Conservation (phyloP, 2,329 filamentous ascomycete species). For the Aaosphaeria arxii region DNA sequence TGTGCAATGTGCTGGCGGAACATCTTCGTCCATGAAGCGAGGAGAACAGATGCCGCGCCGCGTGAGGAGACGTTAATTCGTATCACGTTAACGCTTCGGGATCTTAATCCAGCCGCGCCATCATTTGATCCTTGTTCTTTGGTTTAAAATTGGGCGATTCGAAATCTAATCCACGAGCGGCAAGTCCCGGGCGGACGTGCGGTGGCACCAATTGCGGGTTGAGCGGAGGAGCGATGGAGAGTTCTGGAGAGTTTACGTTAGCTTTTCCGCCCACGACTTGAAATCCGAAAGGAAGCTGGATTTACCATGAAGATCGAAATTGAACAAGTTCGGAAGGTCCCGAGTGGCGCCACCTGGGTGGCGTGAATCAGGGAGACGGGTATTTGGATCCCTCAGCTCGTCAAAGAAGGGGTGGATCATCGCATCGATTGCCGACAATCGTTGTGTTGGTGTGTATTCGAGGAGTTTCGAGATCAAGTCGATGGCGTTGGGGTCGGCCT, state of each 20-base stretch:
- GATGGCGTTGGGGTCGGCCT: constrained; percentile 88
- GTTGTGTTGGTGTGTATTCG: constrained; percentile 96
- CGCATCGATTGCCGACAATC: constrained; percentile 87
- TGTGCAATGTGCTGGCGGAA: constrained; percentile 27
- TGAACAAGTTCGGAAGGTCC: constrained; percentile 84
- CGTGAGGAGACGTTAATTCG: constrained; percentile 38
- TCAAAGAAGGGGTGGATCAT: constrained; percentile 99
- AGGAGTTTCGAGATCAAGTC: constrained; percentile 90
- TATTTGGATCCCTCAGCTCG: constrained; percentile 87
- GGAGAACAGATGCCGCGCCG: constrained; percentile 33
- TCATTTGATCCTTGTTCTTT: constrained; percentile 92
- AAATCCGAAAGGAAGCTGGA: constrained; percentile 5
- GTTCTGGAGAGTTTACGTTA: constrained; percentile 57
- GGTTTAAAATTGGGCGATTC: constrained; percentile 79
- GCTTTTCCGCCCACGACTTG: constrained; percentile 1
- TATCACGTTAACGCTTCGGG: constrained; percentile 31
- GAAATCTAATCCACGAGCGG: constrained; percentile 79
- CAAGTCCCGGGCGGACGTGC: constrained; percentile 73
- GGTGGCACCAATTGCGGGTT: constrained; percentile 85
- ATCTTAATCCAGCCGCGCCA: constrained; percentile 84
- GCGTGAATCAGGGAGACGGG: constrained; percentile 88
- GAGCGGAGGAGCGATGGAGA: constrained; percentile 88
- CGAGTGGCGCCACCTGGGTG: constrained; percentile 76
- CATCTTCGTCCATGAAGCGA: constrained; percentile 27
- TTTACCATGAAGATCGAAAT: constrained; percentile 92